Percentiles rank a stretch among this genome's conserved stretches.
Evolutionary conservation across 2,329 filamentous ascomycete genomes (phyloP).

Genomic region (Apiospora sp.): DNA sequence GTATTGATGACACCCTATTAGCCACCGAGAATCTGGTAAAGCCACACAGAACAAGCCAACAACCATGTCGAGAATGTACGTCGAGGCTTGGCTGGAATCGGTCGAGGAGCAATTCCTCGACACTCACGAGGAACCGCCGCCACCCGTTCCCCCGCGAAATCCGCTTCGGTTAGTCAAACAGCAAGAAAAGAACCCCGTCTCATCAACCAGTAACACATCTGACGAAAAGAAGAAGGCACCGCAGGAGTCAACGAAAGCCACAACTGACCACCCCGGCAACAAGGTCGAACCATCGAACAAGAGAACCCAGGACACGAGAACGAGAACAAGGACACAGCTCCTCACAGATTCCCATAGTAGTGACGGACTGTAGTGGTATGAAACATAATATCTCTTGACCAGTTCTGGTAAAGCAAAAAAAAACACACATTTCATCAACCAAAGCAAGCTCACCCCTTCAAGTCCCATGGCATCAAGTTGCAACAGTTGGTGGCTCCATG

Average conservation of each 20-base stretch:
- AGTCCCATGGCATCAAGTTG: not conserved
- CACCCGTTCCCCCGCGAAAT: not conserved
- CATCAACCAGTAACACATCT: not conserved
- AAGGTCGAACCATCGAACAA: not conserved
- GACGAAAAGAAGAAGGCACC: not conserved
- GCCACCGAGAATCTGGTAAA: not conserved
- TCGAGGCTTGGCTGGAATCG: constrained; percentile 1
- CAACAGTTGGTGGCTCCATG: not conserved
- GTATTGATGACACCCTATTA: not conserved
- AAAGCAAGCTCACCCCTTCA: not conserved
- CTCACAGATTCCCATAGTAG: not conserved
- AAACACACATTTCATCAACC: not conserved
- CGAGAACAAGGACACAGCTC: not conserved
- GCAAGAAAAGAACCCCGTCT: not conserved
- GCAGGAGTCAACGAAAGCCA: not conserved
- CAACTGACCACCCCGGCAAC: not conserved
- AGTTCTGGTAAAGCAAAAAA: not conserved
- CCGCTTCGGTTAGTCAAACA: not conserved
- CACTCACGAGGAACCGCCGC: not conserved
- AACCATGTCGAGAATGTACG: not conserved
- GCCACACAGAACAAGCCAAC: not conserved
- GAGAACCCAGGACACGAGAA: not conserved
- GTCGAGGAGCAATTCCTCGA: constrained; percentile 8
- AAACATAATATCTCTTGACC: not conserved
- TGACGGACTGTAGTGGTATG: not conserved